phyloP scores from a whole-genome alignment of 371 early-diverging fungal genomes.

The Cokeromyces recurvatus region DNA sequence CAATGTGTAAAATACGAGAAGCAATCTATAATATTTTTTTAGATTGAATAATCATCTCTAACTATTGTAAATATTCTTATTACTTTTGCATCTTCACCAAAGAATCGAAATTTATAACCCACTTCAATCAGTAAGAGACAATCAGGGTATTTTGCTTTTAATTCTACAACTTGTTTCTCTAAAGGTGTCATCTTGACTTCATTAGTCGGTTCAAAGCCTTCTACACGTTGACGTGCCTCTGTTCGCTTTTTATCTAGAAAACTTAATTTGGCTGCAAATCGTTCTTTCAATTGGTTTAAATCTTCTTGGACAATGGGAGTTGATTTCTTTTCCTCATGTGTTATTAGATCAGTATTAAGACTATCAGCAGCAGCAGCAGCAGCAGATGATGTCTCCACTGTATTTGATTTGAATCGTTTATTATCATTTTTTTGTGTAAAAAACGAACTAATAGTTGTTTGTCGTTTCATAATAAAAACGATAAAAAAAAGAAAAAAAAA shows the following conservation, averaged over 20 bases:
- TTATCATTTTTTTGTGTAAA: constrained; percentile 6
- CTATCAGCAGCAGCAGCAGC: too few relatives aligned
- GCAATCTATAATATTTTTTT: constrained; percentile 64
- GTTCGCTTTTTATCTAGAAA: constrained; percentile 12
- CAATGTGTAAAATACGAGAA: constrained; percentile 68
- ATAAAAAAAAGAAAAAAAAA: not conserved
- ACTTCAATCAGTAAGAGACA: constrained; percentile 80
- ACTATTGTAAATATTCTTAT: not conserved
- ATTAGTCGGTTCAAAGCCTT: not conserved
- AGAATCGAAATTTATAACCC: constrained; percentile 86
- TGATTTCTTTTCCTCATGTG: too few relatives aligned
- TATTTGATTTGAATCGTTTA: too few relatives aligned
- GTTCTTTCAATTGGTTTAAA: constrained; percentile 6
- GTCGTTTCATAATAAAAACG: constrained; percentile 22
- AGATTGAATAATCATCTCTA: too few relatives aligned
- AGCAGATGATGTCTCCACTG: too few relatives aligned
- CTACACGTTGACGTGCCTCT: constrained; percentile 12
- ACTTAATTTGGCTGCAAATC: constrained; percentile 26
- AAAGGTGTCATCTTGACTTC: constrained; percentile 80
- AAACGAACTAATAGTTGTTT: constrained; percentile 22
- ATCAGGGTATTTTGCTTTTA: constrained; percentile 67
- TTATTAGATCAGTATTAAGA: too few relatives aligned
- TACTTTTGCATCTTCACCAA: constrained; percentile 71
- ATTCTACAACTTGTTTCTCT: constrained; percentile 73
- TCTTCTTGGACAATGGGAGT: too few relatives aligned